Evolutionary conservation across 1,284 basidiomycete species (phyloP).

Genomic region (Leccinum brunneo-olivaceum): DNA sequence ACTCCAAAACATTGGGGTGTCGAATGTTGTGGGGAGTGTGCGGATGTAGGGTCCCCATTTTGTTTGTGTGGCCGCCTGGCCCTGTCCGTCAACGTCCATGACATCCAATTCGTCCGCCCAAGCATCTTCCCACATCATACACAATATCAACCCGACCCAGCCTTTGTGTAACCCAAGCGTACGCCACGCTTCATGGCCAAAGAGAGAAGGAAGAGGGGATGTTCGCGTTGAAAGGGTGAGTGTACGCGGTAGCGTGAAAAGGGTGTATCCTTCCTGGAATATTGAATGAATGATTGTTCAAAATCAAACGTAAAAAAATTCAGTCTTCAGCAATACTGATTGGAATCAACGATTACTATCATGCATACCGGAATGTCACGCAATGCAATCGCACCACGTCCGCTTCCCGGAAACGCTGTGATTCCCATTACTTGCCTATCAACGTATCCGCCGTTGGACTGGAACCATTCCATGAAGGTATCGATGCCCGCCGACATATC

Average conservation of each 20-base stretch:
- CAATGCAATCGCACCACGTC: constrained; percentile 68
- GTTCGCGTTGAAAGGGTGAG: constrained; percentile 79
- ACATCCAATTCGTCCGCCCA: constrained; percentile 20
- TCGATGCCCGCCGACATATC: constrained; percentile 22
- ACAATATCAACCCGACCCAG: constrained; percentile 86
- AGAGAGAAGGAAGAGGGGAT: constrained; percentile 52
- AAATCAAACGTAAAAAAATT: not conserved
- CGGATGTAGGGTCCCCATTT: constrained; percentile 33
- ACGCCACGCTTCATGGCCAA: constrained; percentile 62
- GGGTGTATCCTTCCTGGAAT: constrained; percentile 67
- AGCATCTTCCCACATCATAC: constrained; percentile 91
- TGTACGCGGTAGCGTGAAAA: constrained; percentile 81
- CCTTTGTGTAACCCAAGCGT: constrained; percentile 54
- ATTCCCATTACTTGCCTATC: constrained; percentile 42
- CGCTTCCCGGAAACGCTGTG: constrained; percentile 47
- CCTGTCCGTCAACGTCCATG: not conserved
- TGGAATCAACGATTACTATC: not conserved
- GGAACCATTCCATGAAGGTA: constrained; percentile 39
- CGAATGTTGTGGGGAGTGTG: constrained; percentile 69
- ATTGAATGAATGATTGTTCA: no score
- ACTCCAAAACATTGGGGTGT: constrained; percentile 95
- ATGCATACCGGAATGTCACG: constrained; percentile 60
- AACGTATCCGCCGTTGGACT: constrained; percentile 35
- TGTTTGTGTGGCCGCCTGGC: constrained; percentile 38
- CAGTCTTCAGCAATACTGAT: not conserved